Evolutionary conservation across 352 stramenopile species (phyloP).

Genomic region (Globisporangium sylvaticum): DNA sequence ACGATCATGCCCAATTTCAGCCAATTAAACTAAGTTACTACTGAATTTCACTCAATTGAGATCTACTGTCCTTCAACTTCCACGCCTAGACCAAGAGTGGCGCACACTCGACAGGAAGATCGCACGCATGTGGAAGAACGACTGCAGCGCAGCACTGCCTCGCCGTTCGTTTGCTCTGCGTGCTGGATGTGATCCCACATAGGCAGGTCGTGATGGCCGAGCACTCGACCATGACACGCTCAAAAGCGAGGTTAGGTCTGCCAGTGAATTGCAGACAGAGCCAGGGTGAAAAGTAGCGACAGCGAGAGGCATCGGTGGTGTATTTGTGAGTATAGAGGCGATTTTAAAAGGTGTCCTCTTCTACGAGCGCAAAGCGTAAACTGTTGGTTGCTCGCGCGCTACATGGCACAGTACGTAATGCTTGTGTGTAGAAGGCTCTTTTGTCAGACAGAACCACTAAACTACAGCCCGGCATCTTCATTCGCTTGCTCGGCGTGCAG

Average conservation of each 20-base stretch:
- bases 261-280: too few species aligned
- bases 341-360: neutral
- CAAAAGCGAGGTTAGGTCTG: too few species aligned
- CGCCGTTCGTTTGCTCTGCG: neutral
- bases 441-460: neutral
- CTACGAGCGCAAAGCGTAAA: neutral
- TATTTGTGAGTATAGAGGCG: neutral
- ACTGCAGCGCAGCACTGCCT: neutral
- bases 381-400: neutral
- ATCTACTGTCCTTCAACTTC: too few species aligned
- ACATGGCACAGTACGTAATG: neutral
- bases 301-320: neutral
- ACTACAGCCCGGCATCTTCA: slow-evolving; percentile 4
- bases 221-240: too few species aligned
- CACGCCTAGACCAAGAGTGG: too few species aligned
- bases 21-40: too few species aligned
- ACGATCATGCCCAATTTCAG: too few species aligned
- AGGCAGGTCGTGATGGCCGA: too few species aligned
- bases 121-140: neutral
- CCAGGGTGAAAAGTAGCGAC: too few species aligned
- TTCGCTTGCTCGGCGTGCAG: slow-evolving; percentile 29
- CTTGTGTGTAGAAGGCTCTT: neutral
- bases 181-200: neutral
- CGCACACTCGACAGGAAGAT: neutral
- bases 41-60: too few species aligned